phyloP scores from a whole-genome alignment of 192 early-diverging fungal species.

The Pilobolus umbonatus region DNA sequence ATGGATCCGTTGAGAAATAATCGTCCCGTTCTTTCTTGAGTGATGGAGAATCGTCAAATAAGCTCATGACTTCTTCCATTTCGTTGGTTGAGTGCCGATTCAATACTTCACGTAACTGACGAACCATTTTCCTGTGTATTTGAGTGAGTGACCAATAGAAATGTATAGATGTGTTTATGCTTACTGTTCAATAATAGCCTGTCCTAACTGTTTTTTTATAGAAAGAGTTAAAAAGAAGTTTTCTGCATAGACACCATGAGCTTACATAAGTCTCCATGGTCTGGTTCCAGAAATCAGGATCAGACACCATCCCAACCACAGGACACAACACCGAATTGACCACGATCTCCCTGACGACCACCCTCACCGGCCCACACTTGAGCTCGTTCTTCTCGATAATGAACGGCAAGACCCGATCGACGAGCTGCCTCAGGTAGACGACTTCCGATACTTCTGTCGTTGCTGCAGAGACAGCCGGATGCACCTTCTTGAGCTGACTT shows the following conservation, averaged over 20 bases:
- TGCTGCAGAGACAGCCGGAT: conserved; percentile 50
- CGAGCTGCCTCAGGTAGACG: conserved; percentile 58
- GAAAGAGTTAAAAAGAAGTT: background rate
- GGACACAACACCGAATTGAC: conserved; percentile 65
- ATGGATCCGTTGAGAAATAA: conserved; percentile 1
- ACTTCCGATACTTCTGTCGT: conserved; percentile 43
- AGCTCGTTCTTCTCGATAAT: conserved; percentile 57
- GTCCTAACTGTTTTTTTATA: conserved; percentile 44
- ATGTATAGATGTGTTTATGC: conserved; percentile 7
- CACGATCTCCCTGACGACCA: conserved; percentile 74
- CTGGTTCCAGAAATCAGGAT: conserved; percentile 88
- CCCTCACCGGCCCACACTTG: conserved; percentile 49
- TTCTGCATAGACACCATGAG: background rate
- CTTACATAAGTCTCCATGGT: conserved; percentile 63
- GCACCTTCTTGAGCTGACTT: conserved; percentile 51
- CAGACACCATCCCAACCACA: conserved; percentile 59
- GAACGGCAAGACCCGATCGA: conserved; percentile 60
- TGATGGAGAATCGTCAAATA: conserved; percentile 12
- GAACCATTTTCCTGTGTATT: conserved; percentile 58
- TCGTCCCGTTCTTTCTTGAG: background rate
- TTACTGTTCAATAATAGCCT: conserved; percentile 50
- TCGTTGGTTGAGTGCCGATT: conserved; percentile 53
- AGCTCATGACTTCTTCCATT: conserved; percentile 17
- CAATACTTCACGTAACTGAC: conserved; percentile 61
- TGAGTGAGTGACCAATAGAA: background rate